Conservation (phyloP, 148 eudicot genomes). For the Dianthus caryophyllus region DNA sequence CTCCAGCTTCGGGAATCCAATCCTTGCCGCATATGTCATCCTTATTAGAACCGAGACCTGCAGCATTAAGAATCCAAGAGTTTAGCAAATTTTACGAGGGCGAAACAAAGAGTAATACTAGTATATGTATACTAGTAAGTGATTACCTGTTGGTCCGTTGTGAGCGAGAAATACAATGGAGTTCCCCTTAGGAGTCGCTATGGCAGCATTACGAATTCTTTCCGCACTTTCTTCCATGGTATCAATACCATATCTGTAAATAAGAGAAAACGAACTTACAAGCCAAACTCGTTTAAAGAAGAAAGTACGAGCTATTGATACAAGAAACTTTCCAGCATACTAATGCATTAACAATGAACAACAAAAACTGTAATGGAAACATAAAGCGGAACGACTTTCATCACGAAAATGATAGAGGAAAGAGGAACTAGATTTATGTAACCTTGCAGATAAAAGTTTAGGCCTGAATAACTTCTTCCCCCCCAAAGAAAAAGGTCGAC, state of each 20-base stretch:
- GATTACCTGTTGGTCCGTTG: constrained; percentile 83
- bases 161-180: constrained; percentile 74
- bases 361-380: not conserved
- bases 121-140: not conserved
- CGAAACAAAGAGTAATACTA: too few species aligned
- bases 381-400: too few species aligned
- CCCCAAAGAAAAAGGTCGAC: constrained; percentile 87
- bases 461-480: constrained; percentile 53
- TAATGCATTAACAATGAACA: not conserved
- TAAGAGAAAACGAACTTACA: not conserved
- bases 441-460: constrained; percentile 67
- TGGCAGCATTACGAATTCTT: constrained; percentile 55
- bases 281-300: too few species aligned
- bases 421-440: too few species aligned
- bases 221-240: constrained; percentile 76
- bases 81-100: not conserved
- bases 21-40: constrained; percentile 90
- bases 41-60: constrained; percentile 78
- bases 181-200: constrained; percentile 56
- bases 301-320: too few species aligned
- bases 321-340: not conserved
- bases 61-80: constrained; percentile 5
- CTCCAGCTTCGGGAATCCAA: constrained; percentile 70
- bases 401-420: too few species aligned
- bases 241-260: constrained; percentile 55